Evolutionary conservation across 2,329 filamentous ascomycete species (phyloP).

Genomic region (Decorospora gaudefroyi): DNA sequence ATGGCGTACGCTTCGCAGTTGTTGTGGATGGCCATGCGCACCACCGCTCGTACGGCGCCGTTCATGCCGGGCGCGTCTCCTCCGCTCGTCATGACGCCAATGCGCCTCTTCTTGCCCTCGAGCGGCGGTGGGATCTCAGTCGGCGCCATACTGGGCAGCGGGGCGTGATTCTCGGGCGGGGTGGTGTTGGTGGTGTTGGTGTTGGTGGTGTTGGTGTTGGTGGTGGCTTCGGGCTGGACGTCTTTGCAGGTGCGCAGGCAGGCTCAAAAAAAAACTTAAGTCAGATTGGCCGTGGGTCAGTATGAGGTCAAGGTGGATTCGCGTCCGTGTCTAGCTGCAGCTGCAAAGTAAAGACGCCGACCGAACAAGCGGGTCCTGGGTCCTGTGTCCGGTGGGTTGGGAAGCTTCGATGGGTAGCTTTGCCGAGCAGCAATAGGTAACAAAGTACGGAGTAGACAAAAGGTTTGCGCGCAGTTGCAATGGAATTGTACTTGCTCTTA

Average conservation of each 20-base stretch:
- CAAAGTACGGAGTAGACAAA: no score
- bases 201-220: slow-evolving; percentile 7
- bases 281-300: slow-evolving; percentile 25
- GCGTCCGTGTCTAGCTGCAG: slow-evolving; percentile 16
- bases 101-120: slow-evolving; percentile 62
- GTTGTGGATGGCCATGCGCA: slow-evolving; percentile 87
- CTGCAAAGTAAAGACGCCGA: slow-evolving; percentile 21
- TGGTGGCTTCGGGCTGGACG: slow-evolving; percentile 10
- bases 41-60: slow-evolving; percentile 83
- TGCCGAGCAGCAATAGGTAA: slow-evolving; percentile 10
- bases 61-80: slow-evolving; percentile 97
- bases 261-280: slow-evolving; percentile 15
- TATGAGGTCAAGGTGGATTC: slow-evolving; percentile 35
- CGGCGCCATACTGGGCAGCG: slow-evolving; percentile 34
- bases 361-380: slow-evolving; percentile 28
- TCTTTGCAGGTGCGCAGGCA: slow-evolving; percentile 9
- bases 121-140: slow-evolving; percentile 43
- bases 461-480: no score
- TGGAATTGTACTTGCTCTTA: neutral
- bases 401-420: slow-evolving; percentile 24
- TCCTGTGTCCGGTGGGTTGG: slow-evolving; percentile 31
- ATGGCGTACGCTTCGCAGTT: slow-evolving; percentile 56
- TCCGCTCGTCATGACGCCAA: slow-evolving; percentile 92
- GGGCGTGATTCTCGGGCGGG: slow-evolving; percentile 5
- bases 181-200: slow-evolving; percentile 6